Base-by-base conservation (phyloP, 1,284 basidiomycete genomes). In the Violaceomyces palustris region DNA sequence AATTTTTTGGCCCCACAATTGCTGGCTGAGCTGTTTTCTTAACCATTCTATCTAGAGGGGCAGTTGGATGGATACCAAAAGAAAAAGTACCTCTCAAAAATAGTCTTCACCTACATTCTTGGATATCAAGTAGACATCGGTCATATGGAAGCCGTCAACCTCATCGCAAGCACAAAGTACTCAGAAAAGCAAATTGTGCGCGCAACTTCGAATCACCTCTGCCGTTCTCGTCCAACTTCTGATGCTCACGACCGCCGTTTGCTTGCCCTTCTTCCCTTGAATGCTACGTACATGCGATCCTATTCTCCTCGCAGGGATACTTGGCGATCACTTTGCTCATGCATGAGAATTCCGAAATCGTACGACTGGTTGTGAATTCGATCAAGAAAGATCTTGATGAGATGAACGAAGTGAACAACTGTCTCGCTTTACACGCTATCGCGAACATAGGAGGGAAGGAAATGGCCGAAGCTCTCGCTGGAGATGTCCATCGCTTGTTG, bases 51-150 rank as follows among this genome's bases (percentile, higher is more conserved):
- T n/a, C n/a, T n/a, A n/a, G 93, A 97, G 67, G 93, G 92, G 15
- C 92, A 92, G 72, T 77, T 98, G 61, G 92, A 97, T 67, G 93
- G 93, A 23, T 94, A 98, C 76, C 91, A 96, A 78, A 94, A 93
- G 81, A 97, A 97, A 78, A 97, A 97, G 85, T 94, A 78, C 74
- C 82, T 79, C 30, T 63, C 77, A 49, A 97, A 99, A 78, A 93
- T 99, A 66, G 86, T 98, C 53, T 99, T 98, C 78, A 97, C 94
- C 15, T 97, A 96, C 71, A 98, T 99, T 61, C 80, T 98, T 49
- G 94, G 94, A 25, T 98, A 98, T 78, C 92, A 92, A 75, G 92
- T 98, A 64, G 94, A 99, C 72, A 83, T 98, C 26, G 94, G 94
- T 5, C 93, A 98, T 74, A 94, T 98, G 91, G 93, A 98, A 72